A percentile compares a stretch with the other conserved stretches of the same genome.
Conservation (phyloP, 345 rosid genomes). For the Bruguiera parviflora region DNA sequence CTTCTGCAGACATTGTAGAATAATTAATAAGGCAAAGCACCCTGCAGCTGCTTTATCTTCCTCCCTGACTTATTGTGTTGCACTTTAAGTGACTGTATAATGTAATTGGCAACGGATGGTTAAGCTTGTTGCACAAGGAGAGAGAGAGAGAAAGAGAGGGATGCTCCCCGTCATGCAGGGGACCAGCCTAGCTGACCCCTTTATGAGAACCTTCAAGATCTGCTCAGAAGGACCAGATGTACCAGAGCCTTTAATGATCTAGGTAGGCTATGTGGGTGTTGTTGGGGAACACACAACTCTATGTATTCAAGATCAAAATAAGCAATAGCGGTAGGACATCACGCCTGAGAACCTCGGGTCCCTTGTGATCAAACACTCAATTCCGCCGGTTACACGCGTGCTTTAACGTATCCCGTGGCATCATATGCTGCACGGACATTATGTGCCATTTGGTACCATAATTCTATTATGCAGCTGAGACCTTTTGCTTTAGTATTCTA, state of each 20-base stretch:
- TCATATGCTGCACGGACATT: conserved; percentile 7
- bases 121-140: background rate
- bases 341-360: background rate
- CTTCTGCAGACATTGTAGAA: background rate
- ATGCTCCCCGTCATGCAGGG: conserved; percentile 4
- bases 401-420: conserved; percentile 22
- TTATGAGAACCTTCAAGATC: background rate
- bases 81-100: conserved; percentile 17
- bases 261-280: background rate
- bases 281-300: background rate
- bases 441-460: too few species aligned
- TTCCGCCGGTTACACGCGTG: conserved; percentile 7
- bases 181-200: conserved; percentile 5
- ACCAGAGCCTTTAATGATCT: background rate
- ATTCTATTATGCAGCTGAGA: background rate
- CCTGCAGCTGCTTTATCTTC: conserved; percentile 7
- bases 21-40: background rate
- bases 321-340: background rate
- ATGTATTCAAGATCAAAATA: background rate
- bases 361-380: background rate
- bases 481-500: conserved; percentile 12
- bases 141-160: conserved; percentile 7
- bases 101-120: background rate
- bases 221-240: background rate
- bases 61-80: conserved; percentile 5